A percentile compares a stretch with the other conserved stretches of the same genome.
These are phyloP conservation scores for Leishmania guyanensis DNA, from an alignment of 208 protist genomes.

Conservation along the genomic window DNA sequence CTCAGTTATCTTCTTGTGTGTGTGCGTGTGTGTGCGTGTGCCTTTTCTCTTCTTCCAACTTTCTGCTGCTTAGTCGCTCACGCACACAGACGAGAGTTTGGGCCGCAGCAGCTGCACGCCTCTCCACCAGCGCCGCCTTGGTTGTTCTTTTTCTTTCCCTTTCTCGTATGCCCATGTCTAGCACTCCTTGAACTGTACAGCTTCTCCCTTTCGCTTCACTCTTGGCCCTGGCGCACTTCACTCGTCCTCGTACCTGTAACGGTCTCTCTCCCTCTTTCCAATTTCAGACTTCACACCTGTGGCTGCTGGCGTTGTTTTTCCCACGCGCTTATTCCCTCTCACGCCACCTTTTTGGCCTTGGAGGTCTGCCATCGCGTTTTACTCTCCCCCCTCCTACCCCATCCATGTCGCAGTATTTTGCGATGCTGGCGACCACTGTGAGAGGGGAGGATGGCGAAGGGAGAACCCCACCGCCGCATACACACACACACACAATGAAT, in stretches of 20 bases:
- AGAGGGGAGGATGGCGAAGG: not conserved
- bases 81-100: not conserved
- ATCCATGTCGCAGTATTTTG: not conserved
- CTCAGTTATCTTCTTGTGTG: not conserved
- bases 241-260: not conserved
- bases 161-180: not conserved
- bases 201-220: not conserved
- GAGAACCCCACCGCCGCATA: not conserved
- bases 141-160: constrained; percentile 2
- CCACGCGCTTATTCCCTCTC: not conserved
- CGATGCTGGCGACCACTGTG: not conserved
- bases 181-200: not conserved
- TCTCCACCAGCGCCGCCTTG: not conserved
- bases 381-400: not conserved
- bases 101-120: not conserved
- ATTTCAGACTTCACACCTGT: constrained; percentile 1
- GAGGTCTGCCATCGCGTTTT: not conserved
- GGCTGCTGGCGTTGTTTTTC: not conserved
- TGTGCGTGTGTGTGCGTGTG: not conserved
- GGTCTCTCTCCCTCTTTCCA: constrained; percentile 18
- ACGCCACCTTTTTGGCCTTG: not conserved
- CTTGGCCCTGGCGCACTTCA: not conserved
- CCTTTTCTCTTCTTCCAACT: not conserved
- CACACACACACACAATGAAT: not conserved
- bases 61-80: not conserved